Percentiles rank a stretch among this genome's conserved stretches.
Conservation (phyloP, 106 monocot genomes). For the Platanthera guangdongensis region DNA sequence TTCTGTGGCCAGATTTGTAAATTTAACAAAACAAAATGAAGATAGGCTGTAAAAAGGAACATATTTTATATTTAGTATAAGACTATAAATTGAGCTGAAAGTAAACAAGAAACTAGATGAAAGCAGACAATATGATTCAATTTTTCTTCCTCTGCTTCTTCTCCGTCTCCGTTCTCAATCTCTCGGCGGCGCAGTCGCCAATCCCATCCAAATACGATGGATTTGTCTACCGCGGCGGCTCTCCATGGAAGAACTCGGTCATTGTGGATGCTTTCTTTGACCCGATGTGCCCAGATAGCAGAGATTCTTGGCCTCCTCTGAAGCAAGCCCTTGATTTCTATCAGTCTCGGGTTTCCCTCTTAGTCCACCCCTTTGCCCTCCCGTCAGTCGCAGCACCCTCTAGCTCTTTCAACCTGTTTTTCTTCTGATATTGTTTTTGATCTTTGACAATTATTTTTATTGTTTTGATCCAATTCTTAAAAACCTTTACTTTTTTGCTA, state of each 20-base stretch:
- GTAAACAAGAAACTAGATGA: background rate
- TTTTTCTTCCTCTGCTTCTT: constrained; percentile 6
- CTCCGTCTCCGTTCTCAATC: background rate
- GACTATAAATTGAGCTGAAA: background rate
- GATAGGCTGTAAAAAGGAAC: no score
- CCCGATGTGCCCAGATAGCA: constrained; percentile 82
- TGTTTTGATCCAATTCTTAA: background rate
- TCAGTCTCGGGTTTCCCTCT: constrained; percentile 36
- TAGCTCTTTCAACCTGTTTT: background rate
- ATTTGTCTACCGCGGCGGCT: constrained; percentile 7
- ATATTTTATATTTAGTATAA: background rate
- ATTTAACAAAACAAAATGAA: no score
- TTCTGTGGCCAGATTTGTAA: no score
- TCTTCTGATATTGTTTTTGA: background rate
- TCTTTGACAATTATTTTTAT: background rate
- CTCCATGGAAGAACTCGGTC: constrained; percentile 30
- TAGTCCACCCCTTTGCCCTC: constrained; percentile 75
- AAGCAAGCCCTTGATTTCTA: constrained; percentile 38
- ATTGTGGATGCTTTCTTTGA: constrained; percentile 85
- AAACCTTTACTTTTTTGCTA: no score
- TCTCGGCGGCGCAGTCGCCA: constrained; percentile 14
- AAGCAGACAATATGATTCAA: no score
- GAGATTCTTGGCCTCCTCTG: constrained; percentile 73
- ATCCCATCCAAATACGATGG: constrained; percentile 39
- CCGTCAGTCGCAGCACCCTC: constrained; percentile 33